phyloP scores from a whole-genome alignment of 345 rosid species.

The Ceriops tagal region DNA sequence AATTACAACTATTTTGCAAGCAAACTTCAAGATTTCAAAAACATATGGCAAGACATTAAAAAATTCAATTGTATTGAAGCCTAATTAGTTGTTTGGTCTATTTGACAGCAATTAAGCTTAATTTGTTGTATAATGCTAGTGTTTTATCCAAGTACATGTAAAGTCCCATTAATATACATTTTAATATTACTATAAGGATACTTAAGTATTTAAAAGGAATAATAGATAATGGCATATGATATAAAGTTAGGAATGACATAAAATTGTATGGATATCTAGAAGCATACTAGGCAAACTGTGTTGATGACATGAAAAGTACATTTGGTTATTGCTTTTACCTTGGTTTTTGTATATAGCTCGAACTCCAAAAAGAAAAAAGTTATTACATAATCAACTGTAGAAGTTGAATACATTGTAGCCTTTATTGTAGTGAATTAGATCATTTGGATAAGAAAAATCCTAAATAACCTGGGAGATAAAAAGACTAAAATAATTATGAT shows the following conservation, averaged over 20 bases:
- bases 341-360: background rate
- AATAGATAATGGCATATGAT: background rate
- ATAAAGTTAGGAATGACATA: background rate
- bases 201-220: background rate
- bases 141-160: background rate
- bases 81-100: background rate
- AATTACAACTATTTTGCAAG: background rate
- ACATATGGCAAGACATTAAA: background rate
- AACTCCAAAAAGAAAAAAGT: background rate
- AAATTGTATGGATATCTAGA: background rate
- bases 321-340: background rate
- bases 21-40: background rate
- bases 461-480: background rate
- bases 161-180: background rate
- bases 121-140: background rate
- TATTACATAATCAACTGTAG: background rate
- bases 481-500: background rate
- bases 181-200: background rate
- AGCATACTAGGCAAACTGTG: background rate
- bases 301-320: background rate
- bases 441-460: background rate
- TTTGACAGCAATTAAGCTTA: background rate
- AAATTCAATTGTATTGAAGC: background rate
- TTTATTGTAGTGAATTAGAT: background rate
- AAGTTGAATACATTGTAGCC: background rate